phyloP scores from a whole-genome alignment of 495 filamentous ascomycete species.

The Penicillium herquei region DNA sequence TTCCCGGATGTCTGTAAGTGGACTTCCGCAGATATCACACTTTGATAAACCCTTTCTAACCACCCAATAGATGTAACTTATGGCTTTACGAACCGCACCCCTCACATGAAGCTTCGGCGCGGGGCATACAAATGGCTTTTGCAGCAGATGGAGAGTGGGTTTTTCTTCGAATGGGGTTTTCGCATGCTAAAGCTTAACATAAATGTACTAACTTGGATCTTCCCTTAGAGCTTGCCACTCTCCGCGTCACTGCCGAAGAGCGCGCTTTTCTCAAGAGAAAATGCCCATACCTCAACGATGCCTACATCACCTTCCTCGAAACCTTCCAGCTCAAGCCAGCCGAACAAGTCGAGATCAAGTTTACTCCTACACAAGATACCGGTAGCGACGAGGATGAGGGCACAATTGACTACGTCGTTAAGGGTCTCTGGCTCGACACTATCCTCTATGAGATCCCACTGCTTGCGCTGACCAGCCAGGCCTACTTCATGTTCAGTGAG shows the following conservation, averaged over 20 bases:
- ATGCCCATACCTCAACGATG: conserved; percentile 76
- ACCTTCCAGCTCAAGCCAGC: conserved; percentile 76
- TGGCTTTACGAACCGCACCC: conserved; percentile 90
- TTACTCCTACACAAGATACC: conserved; percentile 62
- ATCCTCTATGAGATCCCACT: conserved; percentile 98
- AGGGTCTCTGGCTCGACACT: conserved; percentile 87
- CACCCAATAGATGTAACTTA: conserved; percentile 68
- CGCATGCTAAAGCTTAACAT: no score
- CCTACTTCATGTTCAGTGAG: conserved; percentile 95
- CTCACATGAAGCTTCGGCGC: conserved; percentile 84
- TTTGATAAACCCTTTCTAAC: conserved; percentile 18
- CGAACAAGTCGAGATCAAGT: conserved; percentile 73
- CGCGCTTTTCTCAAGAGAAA: conserved; percentile 70
- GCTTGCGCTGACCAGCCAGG: conserved; percentile 86
- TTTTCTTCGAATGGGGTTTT: not conserved
- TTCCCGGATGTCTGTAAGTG: conserved; percentile 74
- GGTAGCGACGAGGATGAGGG: conserved; percentile 69
- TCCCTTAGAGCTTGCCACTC: conserved; percentile 67
- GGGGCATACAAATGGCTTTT: conserved; percentile 83
- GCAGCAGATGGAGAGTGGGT: conserved; percentile 72
- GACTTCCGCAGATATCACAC: not conserved
- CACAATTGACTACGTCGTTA: conserved; percentile 67
- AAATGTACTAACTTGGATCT: not conserved
- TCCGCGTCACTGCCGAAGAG: conserved; percentile 75
- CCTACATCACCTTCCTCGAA: conserved; percentile 77